Evolutionary conservation across 1,139 yeast species (phyloP).

Genomic region (Hemisphaericaspora xylofermentans): DNA sequence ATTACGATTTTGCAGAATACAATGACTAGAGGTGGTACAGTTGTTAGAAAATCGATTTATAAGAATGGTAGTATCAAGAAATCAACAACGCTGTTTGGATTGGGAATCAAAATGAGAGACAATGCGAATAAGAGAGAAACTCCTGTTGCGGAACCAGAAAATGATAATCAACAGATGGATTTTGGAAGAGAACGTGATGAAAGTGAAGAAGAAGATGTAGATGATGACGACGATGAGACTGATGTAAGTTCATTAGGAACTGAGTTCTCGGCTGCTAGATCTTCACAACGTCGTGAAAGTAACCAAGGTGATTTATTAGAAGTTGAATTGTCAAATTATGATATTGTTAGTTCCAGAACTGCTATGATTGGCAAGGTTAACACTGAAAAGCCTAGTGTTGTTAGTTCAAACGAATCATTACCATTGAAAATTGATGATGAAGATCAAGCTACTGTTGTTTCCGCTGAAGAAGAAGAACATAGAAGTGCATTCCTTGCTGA

Average conservation of each 20-base stretch:
- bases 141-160: background rate
- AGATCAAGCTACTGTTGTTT: conserved; percentile 1
- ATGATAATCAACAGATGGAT: conserved; percentile 9
- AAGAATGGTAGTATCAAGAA: conserved; percentile 15
- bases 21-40: conserved; percentile 29
- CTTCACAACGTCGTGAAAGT: background rate
- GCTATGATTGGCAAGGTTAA: conserved; percentile 32
- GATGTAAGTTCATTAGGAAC: conserved; percentile 25
- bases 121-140: background rate
- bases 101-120: conserved; percentile 26
- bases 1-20: conserved; percentile 28
- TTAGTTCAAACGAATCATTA: conserved; percentile 31
- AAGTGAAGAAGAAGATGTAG: conserved; percentile 21
- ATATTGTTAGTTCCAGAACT: conserved; percentile 31
- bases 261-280: conserved; percentile 14
- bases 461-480: conserved; percentile 7
- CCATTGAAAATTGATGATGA: conserved; percentile 8
- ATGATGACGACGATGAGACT: conserved; percentile 21
- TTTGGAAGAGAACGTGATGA: conserved; percentile 18
- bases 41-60: conserved; percentile 21
- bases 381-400: conserved; percentile 25
- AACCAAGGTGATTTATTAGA: conserved; percentile 14
- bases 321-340: conserved; percentile 30
- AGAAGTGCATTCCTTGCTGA: conserved; percentile 7
- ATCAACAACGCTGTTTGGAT: conserved; percentile 27